phyloP scores from a whole-genome alignment of 441 rosid species.

The Corymbia citriodora region DNA sequence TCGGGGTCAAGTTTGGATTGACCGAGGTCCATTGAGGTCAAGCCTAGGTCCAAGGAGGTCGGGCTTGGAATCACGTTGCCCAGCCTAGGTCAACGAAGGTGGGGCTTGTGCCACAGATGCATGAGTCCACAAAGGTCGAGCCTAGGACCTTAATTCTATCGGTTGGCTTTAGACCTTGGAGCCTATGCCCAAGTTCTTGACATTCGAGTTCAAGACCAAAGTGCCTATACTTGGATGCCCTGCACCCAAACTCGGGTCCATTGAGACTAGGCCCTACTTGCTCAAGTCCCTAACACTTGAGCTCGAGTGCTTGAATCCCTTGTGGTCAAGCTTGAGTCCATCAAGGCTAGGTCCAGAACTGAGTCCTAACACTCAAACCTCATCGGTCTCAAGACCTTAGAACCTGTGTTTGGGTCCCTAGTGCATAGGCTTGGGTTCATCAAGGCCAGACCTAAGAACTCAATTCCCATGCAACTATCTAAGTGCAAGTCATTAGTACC shows the following conservation, averaged over 20 bases:
- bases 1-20: rapidly evolving
- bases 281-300: rapidly evolving
- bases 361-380: rapidly evolving
- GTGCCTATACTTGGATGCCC: not conserved
- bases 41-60: not conserved
- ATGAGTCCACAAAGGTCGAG: rapidly evolving
- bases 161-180: not conserved
- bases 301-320: not conserved
- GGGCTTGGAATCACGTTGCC: not conserved
- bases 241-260: not conserved
- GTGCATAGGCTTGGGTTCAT: too few relatives aligned
- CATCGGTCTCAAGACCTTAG: rapidly evolving
- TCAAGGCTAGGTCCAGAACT: rapidly evolving
- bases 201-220: not conserved
- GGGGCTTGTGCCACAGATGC: rapidly evolving
- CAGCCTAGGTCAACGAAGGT: not conserved
- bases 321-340: not conserved
- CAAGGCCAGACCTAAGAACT: not conserved
- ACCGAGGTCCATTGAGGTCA: rapidly evolving
- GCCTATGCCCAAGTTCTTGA: not conserved
- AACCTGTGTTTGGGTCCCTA: not conserved
- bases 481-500: not conserved
- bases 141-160: rapidly evolving
- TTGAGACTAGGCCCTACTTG: rapidly evolving
- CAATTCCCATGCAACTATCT: rapidly evolving